Conservation (phyloP, 306 rosid genomes). For the Crotalaria pallida region DNA sequence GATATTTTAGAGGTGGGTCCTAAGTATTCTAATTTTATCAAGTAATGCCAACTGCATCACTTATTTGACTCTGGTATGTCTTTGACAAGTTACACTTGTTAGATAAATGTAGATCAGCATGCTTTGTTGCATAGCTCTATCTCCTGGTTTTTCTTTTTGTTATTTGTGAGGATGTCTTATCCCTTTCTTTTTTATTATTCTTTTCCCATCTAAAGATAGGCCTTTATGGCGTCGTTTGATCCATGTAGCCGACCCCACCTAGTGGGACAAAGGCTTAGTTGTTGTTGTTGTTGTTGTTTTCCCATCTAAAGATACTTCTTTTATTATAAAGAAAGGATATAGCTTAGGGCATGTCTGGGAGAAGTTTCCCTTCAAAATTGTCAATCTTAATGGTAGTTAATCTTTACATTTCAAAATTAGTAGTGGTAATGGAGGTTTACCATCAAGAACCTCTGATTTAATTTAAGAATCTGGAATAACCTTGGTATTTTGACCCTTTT, state of each 20-base stretch:
- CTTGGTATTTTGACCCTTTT: neutral
- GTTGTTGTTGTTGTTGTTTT: too few relatives aligned
- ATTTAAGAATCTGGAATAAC: neutral
- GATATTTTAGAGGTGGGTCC: neutral
- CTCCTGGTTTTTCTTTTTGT: neutral
- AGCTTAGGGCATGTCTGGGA: neutral
- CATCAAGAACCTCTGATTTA: neutral
- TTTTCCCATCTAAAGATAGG: neutral
- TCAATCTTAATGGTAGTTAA: neutral
- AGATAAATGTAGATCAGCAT: neutral
- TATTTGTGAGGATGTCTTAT: neutral
- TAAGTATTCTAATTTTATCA: neutral
- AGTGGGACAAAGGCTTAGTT: too few relatives aligned
- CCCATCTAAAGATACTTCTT: neutral
- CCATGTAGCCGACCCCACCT: too few relatives aligned
- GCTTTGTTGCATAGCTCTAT: neutral
- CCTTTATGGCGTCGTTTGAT: too few relatives aligned
- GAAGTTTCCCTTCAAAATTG: neutral
- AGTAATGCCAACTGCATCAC: neutral
- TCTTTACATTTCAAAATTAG: neutral
- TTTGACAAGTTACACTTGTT: neutral
- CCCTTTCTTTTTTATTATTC: neutral
- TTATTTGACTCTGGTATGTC: conserved; percentile 1
- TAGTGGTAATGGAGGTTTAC: neutral
- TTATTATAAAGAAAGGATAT: neutral